Base-by-base conservation (phyloP, 306 rosid species). In the Cercis canadensis region DNA sequence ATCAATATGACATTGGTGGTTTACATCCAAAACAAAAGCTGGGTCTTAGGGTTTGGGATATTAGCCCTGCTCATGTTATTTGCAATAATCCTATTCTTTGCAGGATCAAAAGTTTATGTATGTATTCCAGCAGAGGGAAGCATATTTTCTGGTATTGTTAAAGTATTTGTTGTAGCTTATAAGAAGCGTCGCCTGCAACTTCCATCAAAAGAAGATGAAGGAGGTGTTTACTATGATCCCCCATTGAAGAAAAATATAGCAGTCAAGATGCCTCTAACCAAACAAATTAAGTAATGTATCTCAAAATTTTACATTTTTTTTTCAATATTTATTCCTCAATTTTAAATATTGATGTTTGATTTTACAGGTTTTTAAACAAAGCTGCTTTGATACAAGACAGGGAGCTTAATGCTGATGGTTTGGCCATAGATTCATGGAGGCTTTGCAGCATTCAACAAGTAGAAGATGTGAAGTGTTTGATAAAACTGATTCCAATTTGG, bases 41-140 rank as follows among this genome's bases (percentile, higher is more conserved):
- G 89, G 92, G 66, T 58, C 18, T 6, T 82, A 6, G 96, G 88
- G 3, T 85, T 80, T 69, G 92, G 80, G 8, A 15, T 58, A 16
- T 80, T 82, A 0, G 50, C 81, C 0, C 1, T 67, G 3, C 71
- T 78, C 61, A 66, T 78, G 60, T 10, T 62, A 0, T 45, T 44
- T 59, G 61, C 87, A 44, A 77, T 85, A 11, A 18, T 71, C 11
- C 15, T 82, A 1, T 82, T 81, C 63, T 72, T 83, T 17, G 16
- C 24, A 21, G 89, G 88, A 0, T 36, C 61, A 4, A 69, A 14
- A 4, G 65, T 76, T 68, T 85, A 84, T 34, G 18, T 4, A 3
- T 32, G 36, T 2, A 43, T 65, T 15, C 70, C 70, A 32, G 5
- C 60, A 4, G 62, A 82, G 47, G 89, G 84, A 6, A 85, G 81